Base-by-base conservation (phyloP, 306 rosid species). In the Quercus variabilis region DNA sequence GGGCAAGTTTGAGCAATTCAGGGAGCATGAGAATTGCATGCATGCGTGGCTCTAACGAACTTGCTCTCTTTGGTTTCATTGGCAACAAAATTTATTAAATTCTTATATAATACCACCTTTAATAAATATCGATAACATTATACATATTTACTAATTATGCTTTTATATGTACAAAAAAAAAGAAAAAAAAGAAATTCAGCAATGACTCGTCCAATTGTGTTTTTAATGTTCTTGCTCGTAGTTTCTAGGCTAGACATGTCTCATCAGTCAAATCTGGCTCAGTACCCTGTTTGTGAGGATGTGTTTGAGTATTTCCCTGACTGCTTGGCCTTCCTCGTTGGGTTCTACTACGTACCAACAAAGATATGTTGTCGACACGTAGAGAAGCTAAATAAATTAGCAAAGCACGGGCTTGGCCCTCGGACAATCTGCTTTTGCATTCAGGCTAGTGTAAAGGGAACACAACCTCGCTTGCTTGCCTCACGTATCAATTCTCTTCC, bases 1-100 rank as follows among this genome's bases (percentile, higher is more conserved):
- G 67, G 76, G 75, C 77, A 19, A 70, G 20, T 78, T 74, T 68
- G 74, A 84, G 38, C 79, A 23, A 73, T 78, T 69, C 70, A 60
- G 69, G 88, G 82, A 84, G 64, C 84, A 84, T 35, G 63, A 69
- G 60, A 72, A 76, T 62, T 58, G 79, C 85, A 80, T 79, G 82
- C 19, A 55, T 25, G 41, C 8, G 41, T 35, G 17, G 41, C 1
- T 55, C 43, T 15, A 52, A 65, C 4, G n/a, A 6, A 57, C 55
- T 5, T 9, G 26, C 26, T 60, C 13, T 64, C 20, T 8, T 38
- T 31, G 30, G 26, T 57, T 17, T 64, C 1, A 17, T 30, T 31
- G 9, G 14, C 71, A 38, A 56, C 62, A 79, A 31, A 41, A 69
- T 69, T 49, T 74, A 58, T 25, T 19, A 19, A 58, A 2, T 67